Evolutionary conservation across 495 filamentous ascomycete species (phyloP).

Genomic region (Aspergillus taichungensis): DNA sequence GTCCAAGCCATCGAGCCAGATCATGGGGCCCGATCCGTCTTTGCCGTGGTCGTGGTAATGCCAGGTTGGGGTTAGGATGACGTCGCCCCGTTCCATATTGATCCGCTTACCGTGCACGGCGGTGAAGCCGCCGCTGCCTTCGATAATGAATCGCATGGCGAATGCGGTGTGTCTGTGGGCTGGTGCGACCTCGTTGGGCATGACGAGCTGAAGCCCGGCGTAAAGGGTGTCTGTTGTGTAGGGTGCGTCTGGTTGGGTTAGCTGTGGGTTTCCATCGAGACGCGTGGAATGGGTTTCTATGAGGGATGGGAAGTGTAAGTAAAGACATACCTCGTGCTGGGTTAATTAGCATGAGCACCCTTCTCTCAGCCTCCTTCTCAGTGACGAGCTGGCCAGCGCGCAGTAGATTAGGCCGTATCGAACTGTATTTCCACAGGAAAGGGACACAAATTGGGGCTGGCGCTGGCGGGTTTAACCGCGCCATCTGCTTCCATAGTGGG

Average conservation of each 20-base stretch:
- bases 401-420: conserved; percentile 31
- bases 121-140: conserved; percentile 40
- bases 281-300: not conserved
- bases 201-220: conserved; percentile 41
- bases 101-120: conserved; percentile 40
- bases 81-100: conserved; percentile 38
- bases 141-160: conserved; percentile 44
- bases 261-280: not conserved
- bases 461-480: conserved; percentile 29
- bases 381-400: conserved; percentile 31
- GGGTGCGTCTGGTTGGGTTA: conserved; percentile 25
- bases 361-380: conserved; percentile 35
- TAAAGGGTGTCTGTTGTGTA: conserved; percentile 46
- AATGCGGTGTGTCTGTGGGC: conserved; percentile 44
- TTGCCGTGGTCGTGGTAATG: conserved; percentile 45
- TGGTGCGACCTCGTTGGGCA: conserved; percentile 39
- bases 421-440: conserved; percentile 32
- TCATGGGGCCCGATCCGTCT: conserved; percentile 41
- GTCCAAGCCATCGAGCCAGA: conserved; percentile 44
- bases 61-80: conserved; percentile 44
- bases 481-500: conserved; percentile 39
- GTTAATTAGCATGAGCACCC: conserved; percentile 42
- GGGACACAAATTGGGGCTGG: conserved; percentile 34
- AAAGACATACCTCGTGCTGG: conserved; percentile 29
- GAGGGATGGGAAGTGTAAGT: not conserved